Percentiles rank a stretch among this genome's conserved stretches.
These are phyloP conservation scores for Verticillium dahliae DNA, from an alignment of 2,329 filamentous ascomycete genomes.

Conservation along the genomic window DNA sequence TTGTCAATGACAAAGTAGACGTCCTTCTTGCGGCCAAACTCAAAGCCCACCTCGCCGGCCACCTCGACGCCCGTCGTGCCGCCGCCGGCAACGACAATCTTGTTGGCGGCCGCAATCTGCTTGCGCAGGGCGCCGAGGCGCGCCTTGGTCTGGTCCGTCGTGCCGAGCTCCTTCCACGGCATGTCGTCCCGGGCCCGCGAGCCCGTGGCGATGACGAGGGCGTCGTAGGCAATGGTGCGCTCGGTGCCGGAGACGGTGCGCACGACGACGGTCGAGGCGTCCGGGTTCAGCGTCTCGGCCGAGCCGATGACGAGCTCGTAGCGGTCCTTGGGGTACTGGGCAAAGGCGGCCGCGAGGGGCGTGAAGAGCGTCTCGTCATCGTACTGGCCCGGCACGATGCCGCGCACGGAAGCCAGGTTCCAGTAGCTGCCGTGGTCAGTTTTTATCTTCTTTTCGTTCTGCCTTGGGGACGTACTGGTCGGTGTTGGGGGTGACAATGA, in stretches of 20 bases:
- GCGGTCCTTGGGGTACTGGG: conserved; percentile 32
- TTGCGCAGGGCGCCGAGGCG: conserved; percentile 27
- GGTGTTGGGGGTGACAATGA: conserved; percentile 46
- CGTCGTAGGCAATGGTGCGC: conserved; percentile 36
- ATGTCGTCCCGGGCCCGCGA: conserved; percentile 31
- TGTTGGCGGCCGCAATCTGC: conserved; percentile 33
- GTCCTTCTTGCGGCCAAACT: conserved; percentile 39
- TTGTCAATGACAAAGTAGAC: conserved; percentile 35
- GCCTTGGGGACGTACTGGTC: conserved; percentile 6
- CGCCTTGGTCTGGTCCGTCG: conserved; percentile 33
- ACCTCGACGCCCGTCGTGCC: conserved; percentile 45
- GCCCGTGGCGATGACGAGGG: conserved; percentile 49
- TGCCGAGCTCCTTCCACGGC: conserved; percentile 42
- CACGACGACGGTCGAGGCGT: conserved; percentile 30
- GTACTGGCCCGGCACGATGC: conserved; percentile 41
- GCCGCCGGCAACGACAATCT: conserved; percentile 45
- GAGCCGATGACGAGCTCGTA: conserved; percentile 44
- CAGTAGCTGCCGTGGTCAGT: conserved; percentile 37
- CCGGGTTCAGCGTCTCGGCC: conserved; percentile 27
- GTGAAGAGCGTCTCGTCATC: conserved; percentile 39
- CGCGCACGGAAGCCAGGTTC: conserved; percentile 50
- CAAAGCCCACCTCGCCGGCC: conserved; percentile 42
- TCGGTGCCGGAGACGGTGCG: conserved; percentile 17
- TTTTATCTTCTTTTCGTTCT: too few relatives aligned
- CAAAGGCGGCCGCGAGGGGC: conserved; percentile 37